Evolutionary conservation across 2,329 filamentous ascomycete genomes (phyloP), one percentile per base, ranked within the genome.

Genomic region (Aureobasidium subglaciale): DNA sequence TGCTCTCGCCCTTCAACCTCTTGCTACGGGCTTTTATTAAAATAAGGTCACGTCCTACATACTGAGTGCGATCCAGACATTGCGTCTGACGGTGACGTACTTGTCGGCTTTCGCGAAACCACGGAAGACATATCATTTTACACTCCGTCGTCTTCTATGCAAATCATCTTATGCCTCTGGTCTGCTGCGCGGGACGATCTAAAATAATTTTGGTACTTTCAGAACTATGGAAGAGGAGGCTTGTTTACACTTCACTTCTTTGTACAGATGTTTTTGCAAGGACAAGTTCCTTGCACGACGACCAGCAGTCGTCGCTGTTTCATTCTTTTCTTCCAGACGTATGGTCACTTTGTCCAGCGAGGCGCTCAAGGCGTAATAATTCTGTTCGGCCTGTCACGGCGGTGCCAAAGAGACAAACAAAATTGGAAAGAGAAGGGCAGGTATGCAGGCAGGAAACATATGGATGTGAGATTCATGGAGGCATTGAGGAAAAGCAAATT

Each of bases 231-330:
- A 15, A 24, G 40, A 43, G 30, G 13, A 34, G 29, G 30, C 20
- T 30, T 15, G 20, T 20, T 48, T 20, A n/a, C 43, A 34, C 20
- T 50, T 50, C 46, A 29, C 46, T 50, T 50, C 46, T 37, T 13
- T 50, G 46, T 50, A 50, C n/a, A 50, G 38, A 50, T 34, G 46
- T 38, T 50, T 50, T 24, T n/a, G 8, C 27, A 34, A 37, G n/a
- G 34, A 50, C 46, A 24, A 38, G 5, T 38, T 50, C 38, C 32
- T 50, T 27, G 32, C 9, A 37, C 46, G 24, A 5, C n/a, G 46
- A 29, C 34, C 18, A 5, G 10, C 32, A 8, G 15, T 37, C 20
- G 11, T 20, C 34, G 24, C 22, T 38, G 20, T 34, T 53, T 41
- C 37, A 24, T 42, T 40, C 16, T 10, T 32, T 32, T 41, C 27